A percentile compares a stretch with the other conserved stretches of the same genome.
Evolutionary conservation across 2,329 filamentous ascomycete genomes (phyloP).

Genomic region (Trichocomaceae sp.): DNA sequence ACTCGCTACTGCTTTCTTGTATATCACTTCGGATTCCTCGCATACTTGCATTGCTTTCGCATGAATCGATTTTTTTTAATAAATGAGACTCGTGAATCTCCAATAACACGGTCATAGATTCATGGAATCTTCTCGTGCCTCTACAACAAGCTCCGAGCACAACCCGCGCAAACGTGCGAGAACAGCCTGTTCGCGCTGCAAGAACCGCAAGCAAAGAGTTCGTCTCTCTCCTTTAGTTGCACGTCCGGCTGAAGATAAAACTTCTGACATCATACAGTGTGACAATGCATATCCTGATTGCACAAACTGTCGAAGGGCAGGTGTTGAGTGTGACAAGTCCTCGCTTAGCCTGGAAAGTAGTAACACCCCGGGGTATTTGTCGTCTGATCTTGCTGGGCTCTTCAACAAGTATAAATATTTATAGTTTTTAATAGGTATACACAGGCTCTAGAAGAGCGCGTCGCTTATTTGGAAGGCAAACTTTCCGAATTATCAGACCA

Average conservation of each 20-base stretch:
- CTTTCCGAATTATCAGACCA: conserved; percentile 17
- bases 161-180: conserved; percentile 42
- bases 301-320: conserved; percentile 41
- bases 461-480: conserved; percentile 37
- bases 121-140: conserved; percentile 8
- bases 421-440: conserved; percentile 31
- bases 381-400: neutral
- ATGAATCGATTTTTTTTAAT: no score
- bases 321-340: conserved; percentile 38
- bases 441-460: conserved; percentile 37
- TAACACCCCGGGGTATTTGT: conserved; percentile 29
- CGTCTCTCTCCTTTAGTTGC: conserved; percentile 5
- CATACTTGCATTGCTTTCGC: no score
- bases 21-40: no score
- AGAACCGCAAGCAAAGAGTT: conserved; percentile 42
- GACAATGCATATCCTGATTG: conserved; percentile 41
- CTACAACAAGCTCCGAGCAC: conserved; percentile 23
- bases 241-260: neutral
- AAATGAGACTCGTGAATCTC: no score
- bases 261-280: conserved; percentile 26
- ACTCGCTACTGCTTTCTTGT: neutral
- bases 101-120: neutral
- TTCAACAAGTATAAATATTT: conserved; percentile 2
- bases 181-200: conserved; percentile 43
- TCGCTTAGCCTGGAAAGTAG: conserved; percentile 33